phyloP scores from a whole-genome alignment of 805 yeast species.

The Vanderwaltozyma verrucispora region DNA sequence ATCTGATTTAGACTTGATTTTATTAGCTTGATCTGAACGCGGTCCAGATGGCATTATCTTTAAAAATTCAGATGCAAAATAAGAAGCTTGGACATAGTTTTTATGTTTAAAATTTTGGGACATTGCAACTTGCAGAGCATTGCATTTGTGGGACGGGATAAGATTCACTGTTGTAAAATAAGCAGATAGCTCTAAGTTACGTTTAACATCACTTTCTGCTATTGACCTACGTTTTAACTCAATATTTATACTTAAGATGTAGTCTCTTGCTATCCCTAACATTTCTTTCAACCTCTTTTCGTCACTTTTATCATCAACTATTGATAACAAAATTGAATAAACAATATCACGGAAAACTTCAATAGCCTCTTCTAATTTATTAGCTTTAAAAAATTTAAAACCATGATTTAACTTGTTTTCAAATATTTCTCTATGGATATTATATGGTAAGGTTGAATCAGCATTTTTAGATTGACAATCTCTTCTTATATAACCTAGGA shows the following conservation, averaged over 20 bases:
- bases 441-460: constrained; percentile 46
- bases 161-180: constrained; percentile 83
- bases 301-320: constrained; percentile 59
- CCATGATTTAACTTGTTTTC: constrained; percentile 56
- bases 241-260: constrained; percentile 83
- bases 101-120: constrained; percentile 81
- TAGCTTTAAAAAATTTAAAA: constrained; percentile 71
- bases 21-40: constrained; percentile 80
- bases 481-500: constrained; percentile 54
- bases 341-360: constrained; percentile 67
- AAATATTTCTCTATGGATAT: constrained; percentile 65
- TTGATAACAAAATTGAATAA: constrained; percentile 59
- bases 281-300: constrained; percentile 45
- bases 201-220: constrained; percentile 59
- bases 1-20: constrained; percentile 73
- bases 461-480: constrained; percentile 54
- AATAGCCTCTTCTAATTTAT: constrained; percentile 76
- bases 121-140: constrained; percentile 93
- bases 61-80: constrained; percentile 79
- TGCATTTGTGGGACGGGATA: constrained; percentile 71
- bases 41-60: constrained; percentile 60
- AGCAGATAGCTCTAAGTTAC: constrained; percentile 91
- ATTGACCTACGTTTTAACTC: constrained; percentile 82
- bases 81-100: constrained; percentile 79
- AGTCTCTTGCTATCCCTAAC: constrained; percentile 70